These are phyloP conservation scores for Fusarium sp. DNA, from an alignment of 2,329 filamentous ascomycete genomes.

Conservation along the genomic window DNA sequence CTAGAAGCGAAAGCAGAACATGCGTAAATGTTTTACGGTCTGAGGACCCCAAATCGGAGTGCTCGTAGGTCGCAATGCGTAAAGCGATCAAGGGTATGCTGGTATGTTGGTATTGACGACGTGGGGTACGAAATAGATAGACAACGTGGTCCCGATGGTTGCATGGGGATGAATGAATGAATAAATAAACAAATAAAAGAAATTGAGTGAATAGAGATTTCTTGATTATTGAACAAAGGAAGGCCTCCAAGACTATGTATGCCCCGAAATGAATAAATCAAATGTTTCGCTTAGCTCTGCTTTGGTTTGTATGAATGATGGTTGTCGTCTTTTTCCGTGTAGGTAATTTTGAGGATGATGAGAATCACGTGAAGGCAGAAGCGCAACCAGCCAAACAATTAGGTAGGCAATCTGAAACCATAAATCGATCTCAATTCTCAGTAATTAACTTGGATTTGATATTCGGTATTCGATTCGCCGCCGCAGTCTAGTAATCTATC, in stretches of 20 bases:
- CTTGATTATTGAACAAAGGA: background rate
- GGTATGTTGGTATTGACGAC: slow-evolving; percentile 24
- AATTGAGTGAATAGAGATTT: background rate
- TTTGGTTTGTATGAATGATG: slow-evolving; percentile 23
- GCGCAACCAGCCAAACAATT: slow-evolving; percentile 14
- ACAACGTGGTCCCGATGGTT: slow-evolving; percentile 27
- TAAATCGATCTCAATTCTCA: too few species aligned
- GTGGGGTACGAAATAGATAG: slow-evolving; percentile 37
- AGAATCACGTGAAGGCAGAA: slow-evolving; percentile 36
- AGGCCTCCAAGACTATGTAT: background rate
- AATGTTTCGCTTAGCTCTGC: slow-evolving; percentile 5
- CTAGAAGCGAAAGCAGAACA: slow-evolving; percentile 7
- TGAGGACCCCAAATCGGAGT: background rate
- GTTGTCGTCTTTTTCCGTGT: slow-evolving; percentile 12
- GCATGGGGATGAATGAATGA: slow-evolving; percentile 25
- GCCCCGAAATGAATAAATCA: background rate
- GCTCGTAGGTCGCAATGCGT: slow-evolving; percentile 17
- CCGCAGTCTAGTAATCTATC: too few species aligned
- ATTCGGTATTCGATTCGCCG: too few species aligned
- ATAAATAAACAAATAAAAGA: background rate
- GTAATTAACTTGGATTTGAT: background rate
- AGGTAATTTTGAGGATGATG: slow-evolving; percentile 18
- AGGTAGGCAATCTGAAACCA: background rate
- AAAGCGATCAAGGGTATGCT: slow-evolving; percentile 24
- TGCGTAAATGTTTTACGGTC: background rate